Base-by-base conservation (phyloP, 108 stramenopile genomes). In the Cyclostephanos invisitatus region DNA sequence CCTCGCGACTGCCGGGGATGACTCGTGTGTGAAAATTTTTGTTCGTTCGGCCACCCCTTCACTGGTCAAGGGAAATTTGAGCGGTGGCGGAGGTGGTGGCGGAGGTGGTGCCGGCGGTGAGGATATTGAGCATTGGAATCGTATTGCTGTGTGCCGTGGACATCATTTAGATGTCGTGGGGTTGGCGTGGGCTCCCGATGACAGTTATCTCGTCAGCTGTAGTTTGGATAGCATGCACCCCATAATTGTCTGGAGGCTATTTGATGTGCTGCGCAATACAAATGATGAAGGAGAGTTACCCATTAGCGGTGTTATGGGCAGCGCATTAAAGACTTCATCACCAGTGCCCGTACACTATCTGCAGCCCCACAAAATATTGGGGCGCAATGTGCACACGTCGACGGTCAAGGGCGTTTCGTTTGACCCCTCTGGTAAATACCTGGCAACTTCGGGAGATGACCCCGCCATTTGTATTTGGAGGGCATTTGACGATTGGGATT, bases 131-230 rank as follows among this genome's bases (percentile, higher is more conserved):
- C 84, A 93, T 71, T 95, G 94, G 94, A 83, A 83, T 58, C 87
- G 94, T 2, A 89, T 95, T 62, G 85, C 87, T n/a, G 59, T 91
- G 5, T 91, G 94, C 68, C 79, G 94, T 20, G 94, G 94, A 7
- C 94, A 95, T 81, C 77, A 77, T 21, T 67, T 95, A 48, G 94
- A 95, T 84, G 94, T 88, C 21, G 94, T 95, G 12, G 94, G 89
- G 18, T 78, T 95, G 77, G 94, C 94, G 14, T 95, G 94, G 94
- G 89, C 94, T 53, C 94, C 94, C 5, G 94, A 92, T 65, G 94
- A 95, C 77, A 88, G 83, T 54, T 87, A 92, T 67, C 75, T 95
- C 67, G 91, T 92, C 17, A 84, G 82, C 47, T 95, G 94, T 67
- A 92, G 91, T 58, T 80, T 95, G 46, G 94, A 95, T 71, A 86